Percentiles rank a stretch among this genome's conserved stretches.
Conservation (phyloP, 2,329 filamentous ascomycete species). For the Colletotrichum paranaense region DNA sequence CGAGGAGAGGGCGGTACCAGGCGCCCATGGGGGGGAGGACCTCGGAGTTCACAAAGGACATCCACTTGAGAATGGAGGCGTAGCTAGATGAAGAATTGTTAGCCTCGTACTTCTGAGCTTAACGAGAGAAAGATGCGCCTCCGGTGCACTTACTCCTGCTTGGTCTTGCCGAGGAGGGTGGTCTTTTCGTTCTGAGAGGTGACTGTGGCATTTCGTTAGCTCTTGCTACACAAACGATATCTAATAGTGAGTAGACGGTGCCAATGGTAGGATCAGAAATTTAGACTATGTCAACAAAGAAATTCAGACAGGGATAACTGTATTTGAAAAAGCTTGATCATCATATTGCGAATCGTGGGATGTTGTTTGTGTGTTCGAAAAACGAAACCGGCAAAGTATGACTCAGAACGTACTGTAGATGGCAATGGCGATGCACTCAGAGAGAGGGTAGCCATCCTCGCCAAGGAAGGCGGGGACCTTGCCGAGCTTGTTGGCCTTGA, state of each 20-base stretch:
- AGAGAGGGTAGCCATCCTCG: slow-evolving; percentile 88
- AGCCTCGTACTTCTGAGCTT: slow-evolving; percentile 37
- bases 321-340: slow-evolving; percentile 80
- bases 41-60: slow-evolving; percentile 96
- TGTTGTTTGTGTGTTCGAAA: slow-evolving; percentile 25
- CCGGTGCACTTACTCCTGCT: slow-evolving; percentile 84
- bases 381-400: slow-evolving; percentile 29
- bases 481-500: slow-evolving; percentile 86
- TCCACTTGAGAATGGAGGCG: slow-evolving; percentile 97
- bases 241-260: slow-evolving; percentile 40
- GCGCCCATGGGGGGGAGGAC: slow-evolving; percentile 77
- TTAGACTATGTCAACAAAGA: slow-evolving; percentile 88
- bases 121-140: slow-evolving; percentile 14
- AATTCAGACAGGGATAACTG: slow-evolving; percentile 98
- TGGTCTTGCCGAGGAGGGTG: slow-evolving; percentile 98
- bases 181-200: slow-evolving; percentile 99
- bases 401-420: slow-evolving; percentile 86
- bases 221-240: slow-evolving; percentile 8
- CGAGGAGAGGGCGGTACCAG: slow-evolving; percentile 90
- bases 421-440: slow-evolving; percentile 92
- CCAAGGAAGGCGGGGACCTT: slow-evolving; percentile 95
- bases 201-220: slow-evolving; percentile 68
- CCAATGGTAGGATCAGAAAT: slow-evolving; percentile 73
- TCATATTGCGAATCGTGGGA: slow-evolving; percentile 57
- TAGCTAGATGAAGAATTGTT: slow-evolving; percentile 63